Base-by-base conservation (phyloP, 768 basidiomycete species). In the Auriscalpium orientale region DNA sequence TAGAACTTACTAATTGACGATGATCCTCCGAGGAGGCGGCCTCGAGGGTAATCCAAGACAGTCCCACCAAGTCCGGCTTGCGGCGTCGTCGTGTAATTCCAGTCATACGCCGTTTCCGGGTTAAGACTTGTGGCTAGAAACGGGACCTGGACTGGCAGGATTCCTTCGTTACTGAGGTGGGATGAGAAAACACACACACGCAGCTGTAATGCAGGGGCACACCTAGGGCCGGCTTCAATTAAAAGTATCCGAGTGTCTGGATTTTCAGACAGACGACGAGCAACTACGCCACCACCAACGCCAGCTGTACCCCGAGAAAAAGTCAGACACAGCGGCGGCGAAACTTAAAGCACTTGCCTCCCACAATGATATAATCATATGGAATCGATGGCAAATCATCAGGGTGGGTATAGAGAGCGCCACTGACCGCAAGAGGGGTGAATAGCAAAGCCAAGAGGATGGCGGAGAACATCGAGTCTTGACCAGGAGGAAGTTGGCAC, bases 51-150 rank as follows among this genome's bases (percentile, higher is more conserved):
- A 2, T 50, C 7, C 2, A 69, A 34, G 10, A 36, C 22, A 8
- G 67, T 63, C 11, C 53, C 55, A 34, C 61, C 53, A 15, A 66
- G 57, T 3, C 56, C 59, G 1, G 56, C 3, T 50, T 69, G 68
- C 1, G 67, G 58, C 3, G 54, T 53, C 2, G 63, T 68, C 21
- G 64, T 66, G 49, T 64, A 69, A 56, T 70, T 68, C 68, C 68
- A 70, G 56, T 60, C 58, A 47, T 58, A 55, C 1, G 58, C 34
- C 2, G 64, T 63, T 20, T 56, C 57, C 5, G 64, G 63, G 21
- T 51, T 37, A 12, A 63, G 55, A 3, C 55, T 49, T 4, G 45
- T 34, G 20, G 57, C 58, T 18, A 62, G 53, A 46, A 56, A 58
- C 5, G 65, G 65, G 6, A 61, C 58, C 28, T 65, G 58, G 8